Evolutionary conservation across 139 green algal genomes (phyloP), one percentile per base, ranked within the genome.

Genomic region (Chlorella sp.): DNA sequence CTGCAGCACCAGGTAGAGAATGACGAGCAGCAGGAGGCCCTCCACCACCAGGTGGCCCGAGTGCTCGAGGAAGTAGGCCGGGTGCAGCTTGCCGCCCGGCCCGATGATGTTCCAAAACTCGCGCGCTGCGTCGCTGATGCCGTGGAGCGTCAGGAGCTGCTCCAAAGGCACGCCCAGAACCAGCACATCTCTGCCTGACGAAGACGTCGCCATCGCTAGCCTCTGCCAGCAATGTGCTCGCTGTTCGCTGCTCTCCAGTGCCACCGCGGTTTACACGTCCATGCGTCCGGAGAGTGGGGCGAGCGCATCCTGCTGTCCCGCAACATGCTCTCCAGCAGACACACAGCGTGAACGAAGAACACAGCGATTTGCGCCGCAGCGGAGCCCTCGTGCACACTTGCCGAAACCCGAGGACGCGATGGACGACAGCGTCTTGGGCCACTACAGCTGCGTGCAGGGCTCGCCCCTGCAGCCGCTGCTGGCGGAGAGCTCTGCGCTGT

Each of bases 1-100:
- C 64, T 94, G 89, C 5, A 90, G 65, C 5, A 96, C 77, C 30
- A 97, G 81, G 64, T 90, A 91, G 0, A 81, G 23, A 74, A 97
- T 94, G 33, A 91, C 73, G 3, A 86, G 59, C 31, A 93, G 36
- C 30, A 97, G 85, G 24, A 90, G 20, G 0, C 71, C 86, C 77
- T 97, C 93, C 30, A 96, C 70, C 1, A 90, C 78, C 6, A 96
- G 51, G 70, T 95, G 91, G 1, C 88, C 82, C 35, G 93, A 82
- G 82, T 92, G 83, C 74, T 91, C 90, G 14, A 96, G 74, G 70
- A 97, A 94, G 55, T 80, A 82, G 0, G 77, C 75, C 0, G 91
- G 91, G 75, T 97, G 92, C 61, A 92, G 73, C 68, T 77, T 72
- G 33, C 92, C 92, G n/a, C 92, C 92, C 0, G 92, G 92, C 0